phyloP scores from a whole-genome alignment of 805 yeast species.

The Isabelozyma rhagii region DNA sequence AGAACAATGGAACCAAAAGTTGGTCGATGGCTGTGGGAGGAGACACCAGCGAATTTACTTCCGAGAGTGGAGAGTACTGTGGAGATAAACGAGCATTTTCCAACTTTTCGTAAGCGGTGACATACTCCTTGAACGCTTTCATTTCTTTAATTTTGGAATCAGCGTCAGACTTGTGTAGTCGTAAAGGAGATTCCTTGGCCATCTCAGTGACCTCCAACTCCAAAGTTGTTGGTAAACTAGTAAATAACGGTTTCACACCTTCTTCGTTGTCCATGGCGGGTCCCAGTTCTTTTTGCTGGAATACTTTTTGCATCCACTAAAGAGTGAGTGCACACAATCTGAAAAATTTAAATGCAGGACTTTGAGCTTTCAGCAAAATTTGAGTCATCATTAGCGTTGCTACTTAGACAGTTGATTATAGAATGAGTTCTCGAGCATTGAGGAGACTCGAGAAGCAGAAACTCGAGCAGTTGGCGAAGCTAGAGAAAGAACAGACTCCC shows the following conservation, averaged over 20 bases:
- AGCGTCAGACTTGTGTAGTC: not conserved
- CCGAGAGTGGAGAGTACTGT: too few species aligned
- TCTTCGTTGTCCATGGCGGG: conserved; percentile 10
- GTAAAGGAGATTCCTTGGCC: not conserved
- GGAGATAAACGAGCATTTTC: too few species aligned
- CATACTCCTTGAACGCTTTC: not conserved
- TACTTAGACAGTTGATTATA: not conserved
- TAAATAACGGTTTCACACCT: not conserved
- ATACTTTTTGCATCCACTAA: conserved; percentile 15
- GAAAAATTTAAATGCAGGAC: not conserved
- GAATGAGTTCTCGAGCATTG: conserved; percentile 52
- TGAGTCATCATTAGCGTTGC: not conserved
- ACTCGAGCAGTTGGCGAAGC: conserved; percentile 6
- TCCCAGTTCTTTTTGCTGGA: not conserved
- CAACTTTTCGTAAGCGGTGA: too few species aligned
- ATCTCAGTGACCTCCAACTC: not conserved
- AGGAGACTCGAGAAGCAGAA: conserved; percentile 38
- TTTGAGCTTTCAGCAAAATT: not conserved
- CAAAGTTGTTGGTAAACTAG: not conserved
- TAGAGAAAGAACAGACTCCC: conserved; percentile 2
- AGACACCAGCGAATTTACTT: not conserved
- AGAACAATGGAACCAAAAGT: not conserved
- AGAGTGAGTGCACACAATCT: not conserved
- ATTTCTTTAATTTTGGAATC: not conserved
- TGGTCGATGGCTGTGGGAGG: not conserved